These are phyloP conservation scores for Dimocarpus longan DNA, from an alignment of 345 rosid genomes.

Conservation along the genomic window DNA sequence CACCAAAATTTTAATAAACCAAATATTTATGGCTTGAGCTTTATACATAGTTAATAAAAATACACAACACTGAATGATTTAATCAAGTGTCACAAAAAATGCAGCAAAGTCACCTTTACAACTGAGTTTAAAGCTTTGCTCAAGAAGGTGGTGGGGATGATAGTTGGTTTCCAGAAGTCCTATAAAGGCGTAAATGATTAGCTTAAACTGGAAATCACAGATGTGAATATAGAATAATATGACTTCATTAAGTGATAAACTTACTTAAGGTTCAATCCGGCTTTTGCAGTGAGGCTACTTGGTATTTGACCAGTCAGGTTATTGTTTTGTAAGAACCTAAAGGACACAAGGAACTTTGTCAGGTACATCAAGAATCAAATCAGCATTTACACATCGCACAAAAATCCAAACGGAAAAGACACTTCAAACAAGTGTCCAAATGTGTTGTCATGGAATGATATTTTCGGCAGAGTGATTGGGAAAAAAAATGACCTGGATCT, in stretches of 20 bases:
- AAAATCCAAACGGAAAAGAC: constrained; percentile 1
- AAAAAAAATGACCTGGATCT: not conserved
- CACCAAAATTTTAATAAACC: constrained; percentile 21
- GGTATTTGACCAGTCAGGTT: constrained; percentile 78
- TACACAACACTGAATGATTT: constrained; percentile 10
- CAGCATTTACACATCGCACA: not conserved
- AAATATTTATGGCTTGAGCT: not conserved
- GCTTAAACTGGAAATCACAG: constrained; percentile 13
- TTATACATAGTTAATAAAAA: not conserved
- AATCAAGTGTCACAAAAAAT: not conserved
- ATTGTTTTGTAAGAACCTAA: constrained; percentile 88
- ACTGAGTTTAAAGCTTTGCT: constrained; percentile 9
- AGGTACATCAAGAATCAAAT: constrained; percentile 20
- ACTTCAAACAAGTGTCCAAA: constrained; percentile 12
- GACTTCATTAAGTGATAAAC: constrained; percentile 16
- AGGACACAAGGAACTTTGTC: constrained; percentile 21
- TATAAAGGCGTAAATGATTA: constrained; percentile 28
- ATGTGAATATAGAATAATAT: not conserved
- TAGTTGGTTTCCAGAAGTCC: constrained; percentile 53
- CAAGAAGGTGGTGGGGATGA: constrained; percentile 37
- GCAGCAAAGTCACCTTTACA: not conserved
- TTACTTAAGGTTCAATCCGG: constrained; percentile 64
- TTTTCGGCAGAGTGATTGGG: constrained; percentile 1
- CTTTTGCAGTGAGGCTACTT: constrained; percentile 47
- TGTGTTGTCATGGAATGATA: not conserved